A percentile compares a stretch with the other conserved stretches of the same genome.
These are phyloP conservation scores for Desmodesmus armatus DNA, from an alignment of 139 green algal species.

Conservation along the genomic window DNA sequence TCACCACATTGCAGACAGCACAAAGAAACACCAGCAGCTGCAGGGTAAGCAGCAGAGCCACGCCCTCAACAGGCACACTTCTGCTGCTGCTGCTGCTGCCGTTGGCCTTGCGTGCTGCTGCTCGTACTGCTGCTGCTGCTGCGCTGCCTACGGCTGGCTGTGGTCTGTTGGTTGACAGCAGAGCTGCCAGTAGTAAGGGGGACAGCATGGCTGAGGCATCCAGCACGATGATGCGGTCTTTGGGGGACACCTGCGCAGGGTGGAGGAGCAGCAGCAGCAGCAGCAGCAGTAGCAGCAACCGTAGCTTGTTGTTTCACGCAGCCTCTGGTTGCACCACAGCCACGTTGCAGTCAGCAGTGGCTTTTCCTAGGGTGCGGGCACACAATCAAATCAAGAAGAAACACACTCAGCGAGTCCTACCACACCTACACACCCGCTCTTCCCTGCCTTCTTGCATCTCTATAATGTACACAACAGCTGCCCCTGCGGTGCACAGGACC, in stretches of 20 bases:
- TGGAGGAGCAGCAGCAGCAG: neutral
- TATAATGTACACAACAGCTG: no score
- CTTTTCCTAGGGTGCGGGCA: no score
- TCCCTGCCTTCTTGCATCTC: no score
- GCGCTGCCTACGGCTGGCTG: slow-evolving; percentile 22
- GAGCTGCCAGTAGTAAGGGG: neutral
- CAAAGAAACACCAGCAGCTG: slow-evolving; percentile 23
- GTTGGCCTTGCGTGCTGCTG: slow-evolving; percentile 13
- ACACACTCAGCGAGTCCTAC: no score
- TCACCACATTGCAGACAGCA: slow-evolving; percentile 34
- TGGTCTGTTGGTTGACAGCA: neutral
- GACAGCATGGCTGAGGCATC: slow-evolving; percentile 16
- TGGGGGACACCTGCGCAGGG: neutral
- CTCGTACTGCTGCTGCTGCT: slow-evolving; percentile 33
- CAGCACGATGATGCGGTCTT: slow-evolving; percentile 12
- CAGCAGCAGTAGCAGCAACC: slow-evolving; percentile 3
- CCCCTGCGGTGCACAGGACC: no score
- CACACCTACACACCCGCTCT: no score
- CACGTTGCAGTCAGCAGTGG: no score
- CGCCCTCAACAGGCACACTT: slow-evolving; percentile 28
- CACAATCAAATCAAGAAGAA: no score
- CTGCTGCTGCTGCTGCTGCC: slow-evolving; percentile 18
- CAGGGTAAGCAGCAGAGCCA: slow-evolving; percentile 10
- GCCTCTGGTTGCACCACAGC: no score
- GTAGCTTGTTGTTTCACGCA: no score